Evolutionary conservation across 345 rosid species (phyloP).

Genomic region (Erysimum cheiranthoides): DNA sequence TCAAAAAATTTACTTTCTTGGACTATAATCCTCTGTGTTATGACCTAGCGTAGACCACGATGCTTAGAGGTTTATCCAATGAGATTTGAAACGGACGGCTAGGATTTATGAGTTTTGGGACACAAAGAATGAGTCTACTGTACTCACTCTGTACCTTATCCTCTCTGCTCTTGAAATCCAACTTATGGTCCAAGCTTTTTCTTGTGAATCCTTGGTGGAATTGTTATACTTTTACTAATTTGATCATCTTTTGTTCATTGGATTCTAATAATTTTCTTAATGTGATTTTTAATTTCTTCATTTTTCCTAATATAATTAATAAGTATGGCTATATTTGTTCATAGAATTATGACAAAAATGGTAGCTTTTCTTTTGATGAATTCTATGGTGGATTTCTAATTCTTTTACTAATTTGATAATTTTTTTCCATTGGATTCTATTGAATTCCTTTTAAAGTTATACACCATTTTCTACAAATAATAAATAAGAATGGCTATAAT

Average conservation of each 20-base stretch:
- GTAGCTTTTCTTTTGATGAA: background rate
- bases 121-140: background rate
- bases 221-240: constrained; percentile 2
- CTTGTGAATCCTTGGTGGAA: constrained; percentile 27
- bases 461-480: background rate
- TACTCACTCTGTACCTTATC: constrained; percentile 3
- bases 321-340: constrained; percentile 5
- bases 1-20: constrained; percentile 24
- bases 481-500: background rate
- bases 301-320: background rate
- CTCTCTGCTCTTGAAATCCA: background rate
- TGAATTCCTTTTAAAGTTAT: background rate
- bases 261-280: constrained; percentile 9
- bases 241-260: background rate
- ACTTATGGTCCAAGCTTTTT: constrained; percentile 12
- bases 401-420: background rate
- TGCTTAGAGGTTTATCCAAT: background rate
- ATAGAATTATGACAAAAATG: constrained; percentile 4
- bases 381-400: background rate
- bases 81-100: constrained; percentile 22
- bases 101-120: background rate
- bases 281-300: constrained; percentile 3
- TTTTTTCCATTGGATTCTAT: background rate
- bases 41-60: background rate
- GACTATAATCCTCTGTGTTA: background rate